Conservation (phyloP, 225 moss, liverwort and hornwort species). For the Rhytidiadelphus loreus region DNA sequence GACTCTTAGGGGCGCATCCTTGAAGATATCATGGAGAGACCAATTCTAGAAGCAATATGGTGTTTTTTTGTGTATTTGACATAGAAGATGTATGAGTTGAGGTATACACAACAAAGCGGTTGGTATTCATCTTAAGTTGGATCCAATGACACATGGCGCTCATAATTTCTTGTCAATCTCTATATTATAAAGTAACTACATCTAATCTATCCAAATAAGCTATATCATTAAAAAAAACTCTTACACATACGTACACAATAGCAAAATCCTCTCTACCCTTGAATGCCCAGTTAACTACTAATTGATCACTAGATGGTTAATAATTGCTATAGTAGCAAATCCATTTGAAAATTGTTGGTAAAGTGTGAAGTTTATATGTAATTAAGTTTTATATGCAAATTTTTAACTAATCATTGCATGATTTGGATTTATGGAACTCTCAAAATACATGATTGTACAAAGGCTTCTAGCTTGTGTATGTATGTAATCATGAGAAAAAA, state of each 20-base stretch:
- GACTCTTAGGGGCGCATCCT: background rate
- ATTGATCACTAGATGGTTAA: background rate
- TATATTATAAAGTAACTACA: background rate
- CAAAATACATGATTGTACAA: background rate
- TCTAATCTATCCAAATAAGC: background rate
- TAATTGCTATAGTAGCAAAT: background rate
- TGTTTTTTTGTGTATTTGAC: background rate
- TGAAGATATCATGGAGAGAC: background rate
- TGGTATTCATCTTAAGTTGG: fast-evolving
- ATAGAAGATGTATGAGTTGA: background rate
- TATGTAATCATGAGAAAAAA: fast-evolving
- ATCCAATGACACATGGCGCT: background rate
- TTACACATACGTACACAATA: no score
- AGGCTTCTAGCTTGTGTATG: background rate
- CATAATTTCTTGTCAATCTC: fast-evolving
- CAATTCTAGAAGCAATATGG: fast-evolving
- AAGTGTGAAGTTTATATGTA: background rate
- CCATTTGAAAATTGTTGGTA: background rate
- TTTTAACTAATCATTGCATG: background rate
- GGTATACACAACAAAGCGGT: fast-evolving
- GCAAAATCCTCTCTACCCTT: no score
- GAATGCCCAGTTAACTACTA: background rate
- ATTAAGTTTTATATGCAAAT: background rate
- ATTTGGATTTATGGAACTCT: background rate
- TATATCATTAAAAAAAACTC: no score